Evolutionary conservation across 1,284 basidiomycete genomes (phyloP), one percentile per base, ranked within the genome.

Genomic region (Moniliophthora roreri): DNA sequence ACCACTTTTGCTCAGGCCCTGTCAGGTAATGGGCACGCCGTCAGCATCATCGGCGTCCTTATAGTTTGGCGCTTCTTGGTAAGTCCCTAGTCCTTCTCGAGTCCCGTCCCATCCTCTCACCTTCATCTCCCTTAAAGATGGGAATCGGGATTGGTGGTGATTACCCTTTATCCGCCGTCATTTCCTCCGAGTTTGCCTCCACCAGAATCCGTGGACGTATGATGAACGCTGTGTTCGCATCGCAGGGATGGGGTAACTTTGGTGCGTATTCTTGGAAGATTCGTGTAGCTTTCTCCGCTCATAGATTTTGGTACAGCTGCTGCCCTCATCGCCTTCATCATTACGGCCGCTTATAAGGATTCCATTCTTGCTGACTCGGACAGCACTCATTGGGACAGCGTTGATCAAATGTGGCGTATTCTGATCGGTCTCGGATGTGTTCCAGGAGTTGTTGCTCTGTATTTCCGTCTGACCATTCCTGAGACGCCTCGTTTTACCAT

Each of bases 401-500:
- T 87, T 48, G 85, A 89, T 66, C 76, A 71, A 58, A 78, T 81
- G 66, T 89, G 86, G 86, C 81, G 86, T 58, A 72, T 89, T 42
- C 76, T 88, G 64, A 84, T 89, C 65, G 86, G 85, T 61, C 75
- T 90, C 41, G 86, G 86, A 26, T 82, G 84, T 53, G 73, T 91
- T 34, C 88, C 88, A 4, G 86, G 78, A 52, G 74, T 74, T 28
- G 65, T 86, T 48, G 87, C 87, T 5, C 78, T 90, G 40, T 90
- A 89, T 72, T 88, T 87, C 78, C 87, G 88, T 60, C 77, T 91
- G 15, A 88, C 85, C 20, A 87, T 90, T 57, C 86, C 87, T 5
- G 87, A 90, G 67, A 89, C 87, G 0, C 83, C 91, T 35, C 89
- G 91, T 61, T 95, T 90, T 79, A 94, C 91, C 55, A 91, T 94